Percentiles rank a stretch among this genome's conserved stretches.
Conservation (phyloP, 1,284 basidiomycete genomes). For the Neotropicomus parvogracilis region DNA sequence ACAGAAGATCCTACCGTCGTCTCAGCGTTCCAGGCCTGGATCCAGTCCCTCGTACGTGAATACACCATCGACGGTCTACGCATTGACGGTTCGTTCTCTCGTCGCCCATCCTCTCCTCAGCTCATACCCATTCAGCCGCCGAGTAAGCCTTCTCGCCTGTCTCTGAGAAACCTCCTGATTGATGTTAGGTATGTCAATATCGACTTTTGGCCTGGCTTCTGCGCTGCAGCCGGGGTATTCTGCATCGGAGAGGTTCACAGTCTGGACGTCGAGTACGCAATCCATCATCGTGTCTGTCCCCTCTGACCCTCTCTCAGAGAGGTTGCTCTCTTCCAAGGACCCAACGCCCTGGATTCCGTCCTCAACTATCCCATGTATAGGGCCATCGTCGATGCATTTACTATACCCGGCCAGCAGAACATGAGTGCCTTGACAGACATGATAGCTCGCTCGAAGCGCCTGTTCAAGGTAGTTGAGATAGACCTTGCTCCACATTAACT, state of each 20-base stretch:
- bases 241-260: conserved; percentile 80
- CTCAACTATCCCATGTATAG: conserved; percentile 73
- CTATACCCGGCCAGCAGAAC: conserved; percentile 59
- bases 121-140: conserved; percentile 40
- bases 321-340: conserved; percentile 41
- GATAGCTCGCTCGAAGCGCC: conserved; percentile 48
- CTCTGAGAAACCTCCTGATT: background rate
- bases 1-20: conserved; percentile 65
- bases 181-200: conserved; percentile 54
- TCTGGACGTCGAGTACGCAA: conserved; percentile 48
- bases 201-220: conserved; percentile 70
- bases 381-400: conserved; percentile 61
- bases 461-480: conserved; percentile 51
- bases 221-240: conserved; percentile 70
- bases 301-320: conserved; percentile 27
- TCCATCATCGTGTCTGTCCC: background rate
- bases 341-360: conserved; percentile 56
- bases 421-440: conserved; percentile 54
- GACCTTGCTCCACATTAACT: conserved; percentile 39
- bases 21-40: conserved; percentile 54
- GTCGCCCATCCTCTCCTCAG: background rate
- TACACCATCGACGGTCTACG: conserved; percentile 67
- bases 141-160: conserved; percentile 43
- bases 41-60: conserved; percentile 50
- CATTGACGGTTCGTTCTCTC: conserved; percentile 54